A percentile compares a stretch with the other conserved stretches of the same genome.
Evolutionary conservation across 371 early-diverging fungal genomes (phyloP).

Genomic region (Nematocida sp.): DNA sequence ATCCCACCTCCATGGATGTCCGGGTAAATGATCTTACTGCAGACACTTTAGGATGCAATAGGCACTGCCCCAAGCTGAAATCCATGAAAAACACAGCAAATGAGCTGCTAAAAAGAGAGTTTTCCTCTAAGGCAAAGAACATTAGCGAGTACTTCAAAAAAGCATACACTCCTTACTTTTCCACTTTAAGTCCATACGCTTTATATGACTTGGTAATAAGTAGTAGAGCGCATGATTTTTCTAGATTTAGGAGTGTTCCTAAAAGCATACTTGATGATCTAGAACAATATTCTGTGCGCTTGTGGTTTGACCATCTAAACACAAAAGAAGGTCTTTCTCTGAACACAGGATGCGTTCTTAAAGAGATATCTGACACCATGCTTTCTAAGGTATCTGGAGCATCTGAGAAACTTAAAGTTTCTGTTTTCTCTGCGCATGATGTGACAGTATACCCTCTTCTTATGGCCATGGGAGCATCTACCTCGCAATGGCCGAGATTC

Average conservation of each 20-base stretch:
- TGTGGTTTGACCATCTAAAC: slow-evolving; percentile 54
- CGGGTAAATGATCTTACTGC: slow-evolving; percentile 37
- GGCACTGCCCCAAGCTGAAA: slow-evolving; percentile 47
- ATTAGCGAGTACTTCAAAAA: slow-evolving; percentile 43
- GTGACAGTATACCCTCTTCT: slow-evolving; percentile 50
- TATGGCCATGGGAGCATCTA: slow-evolving; percentile 21
- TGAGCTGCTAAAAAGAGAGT: slow-evolving; percentile 8
- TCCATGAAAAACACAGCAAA: slow-evolving; percentile 23
- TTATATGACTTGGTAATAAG: slow-evolving; percentile 48
- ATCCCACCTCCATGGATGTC: slow-evolving; percentile 10
- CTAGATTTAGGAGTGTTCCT: slow-evolving; percentile 16
- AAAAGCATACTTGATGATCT: slow-evolving; percentile 14
- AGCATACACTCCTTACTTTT: not conserved
- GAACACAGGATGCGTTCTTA: slow-evolving; percentile 39
- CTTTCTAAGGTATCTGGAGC: slow-evolving; percentile 8
- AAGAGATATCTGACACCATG: slow-evolving; percentile 40
- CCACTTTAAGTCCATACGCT: slow-evolving; percentile 44
- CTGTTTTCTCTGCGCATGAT: slow-evolving; percentile 54
- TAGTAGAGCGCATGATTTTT: slow-evolving; percentile 39
- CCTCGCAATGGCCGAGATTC: slow-evolving; percentile 44
- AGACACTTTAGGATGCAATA: slow-evolving; percentile 32
- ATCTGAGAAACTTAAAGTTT: not conserved
- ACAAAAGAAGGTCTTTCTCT: slow-evolving; percentile 20
- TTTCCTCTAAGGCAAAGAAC: slow-evolving; percentile 7
- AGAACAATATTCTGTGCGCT: slow-evolving; percentile 43